Conservation (phyloP, 352 stramenopile species). For the Elongisporangium prolatum region DNA sequence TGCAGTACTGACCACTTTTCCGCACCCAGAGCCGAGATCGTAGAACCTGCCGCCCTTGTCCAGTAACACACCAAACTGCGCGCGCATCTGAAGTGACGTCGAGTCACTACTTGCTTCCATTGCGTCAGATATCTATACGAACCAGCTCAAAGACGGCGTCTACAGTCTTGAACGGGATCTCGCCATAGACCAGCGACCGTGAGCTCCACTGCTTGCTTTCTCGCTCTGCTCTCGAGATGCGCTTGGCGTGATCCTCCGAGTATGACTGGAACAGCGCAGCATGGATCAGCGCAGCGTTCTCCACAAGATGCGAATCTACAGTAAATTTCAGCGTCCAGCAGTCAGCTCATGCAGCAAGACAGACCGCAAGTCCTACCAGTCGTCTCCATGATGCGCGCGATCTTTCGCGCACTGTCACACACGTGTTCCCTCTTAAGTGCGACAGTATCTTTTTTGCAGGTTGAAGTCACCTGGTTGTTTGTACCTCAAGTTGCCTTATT, state of each 20-base stretch:
- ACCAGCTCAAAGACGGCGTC: constrained; percentile 57
- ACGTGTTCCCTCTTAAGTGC: no score
- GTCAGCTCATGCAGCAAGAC: background rate
- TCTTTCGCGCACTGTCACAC: no score
- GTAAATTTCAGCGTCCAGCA: background rate
- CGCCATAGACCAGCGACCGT: constrained; percentile 58
- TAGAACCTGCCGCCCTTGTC: constrained; percentile 67
- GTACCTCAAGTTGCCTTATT: no score
- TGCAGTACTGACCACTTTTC: constrained; percentile 66
- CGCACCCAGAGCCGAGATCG: constrained; percentile 61
- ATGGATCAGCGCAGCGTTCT: constrained; percentile 34
- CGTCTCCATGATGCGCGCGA: no score
- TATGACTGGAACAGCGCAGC: constrained; percentile 43
- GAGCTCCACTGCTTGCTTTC: constrained; percentile 61
- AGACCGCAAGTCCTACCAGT: no score
- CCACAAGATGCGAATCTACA: constrained; percentile 20
- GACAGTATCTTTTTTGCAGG: no score
- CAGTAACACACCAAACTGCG: constrained; percentile 50
- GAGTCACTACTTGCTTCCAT: no score
- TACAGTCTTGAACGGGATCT: constrained; percentile 58
- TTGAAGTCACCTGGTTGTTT: no score
- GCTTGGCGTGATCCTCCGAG: constrained; percentile 43
- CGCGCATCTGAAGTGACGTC: constrained; percentile 31
- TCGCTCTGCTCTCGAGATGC: constrained; percentile 54
- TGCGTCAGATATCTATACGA: no score